Base-by-base conservation (phyloP, 257 asterid genomes). In the Solanum clarkiae region DNA sequence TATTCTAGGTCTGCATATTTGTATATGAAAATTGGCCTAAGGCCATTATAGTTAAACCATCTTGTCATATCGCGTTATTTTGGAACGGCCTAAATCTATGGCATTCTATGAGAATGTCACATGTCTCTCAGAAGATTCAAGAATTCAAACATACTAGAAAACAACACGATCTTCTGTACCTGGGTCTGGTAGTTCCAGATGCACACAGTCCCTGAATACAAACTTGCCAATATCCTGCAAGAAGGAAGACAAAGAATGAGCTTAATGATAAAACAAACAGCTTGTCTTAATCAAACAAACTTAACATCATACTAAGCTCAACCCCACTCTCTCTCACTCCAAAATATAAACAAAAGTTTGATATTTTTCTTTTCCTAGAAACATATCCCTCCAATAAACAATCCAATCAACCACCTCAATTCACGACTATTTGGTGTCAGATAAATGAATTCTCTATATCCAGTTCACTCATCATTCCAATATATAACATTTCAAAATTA, bases 171-270 rank as follows among this genome's bases (percentile, higher is more conserved):
- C 74, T 68, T 68, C 11, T 63, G 54, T 90, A 95, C 98, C 99
- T 95, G 98, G 86, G 93, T 94, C 93, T 94, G 98, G 92, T 93
- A 93, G 89, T 96, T 94, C 98, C 96, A 94, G 45, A 96, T 93
- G 91, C 97, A 91, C 56, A 96, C 95, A 86, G 97, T 90, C 91
- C 99, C 99, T 2, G 98, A 90, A 84, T 96, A 96, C 91, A 96
- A 86, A 91, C 99, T 96, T 59, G 98, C 92, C 91, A 94, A 82
- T 86, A 96, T 94, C 98, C 99, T 96, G 90, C 51, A 66, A 85
- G 18, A 56, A 56, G 32, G 56, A 85, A 85, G 84, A 70, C 63
- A 75, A 54, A 81, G 68, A 24, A 36, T 80, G 63, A 26, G 70
- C 47, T 36, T 15, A 53, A 77, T 77, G 17, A 51, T 77, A 24